Conservation (phyloP, 2,329 filamentous ascomycete species). For the Ophiostoma sp. region DNA sequence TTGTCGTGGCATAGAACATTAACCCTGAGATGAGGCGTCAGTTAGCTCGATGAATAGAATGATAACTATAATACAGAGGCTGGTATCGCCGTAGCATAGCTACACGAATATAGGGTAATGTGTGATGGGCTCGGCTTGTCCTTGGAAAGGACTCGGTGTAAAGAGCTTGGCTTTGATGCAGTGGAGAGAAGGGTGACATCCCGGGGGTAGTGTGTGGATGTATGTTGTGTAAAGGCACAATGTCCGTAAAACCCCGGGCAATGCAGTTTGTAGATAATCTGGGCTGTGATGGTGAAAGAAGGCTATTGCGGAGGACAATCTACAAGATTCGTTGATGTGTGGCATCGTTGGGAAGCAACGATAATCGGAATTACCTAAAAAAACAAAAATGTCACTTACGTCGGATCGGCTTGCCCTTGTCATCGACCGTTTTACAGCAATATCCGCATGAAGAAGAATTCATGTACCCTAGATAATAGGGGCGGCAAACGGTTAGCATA, state of each 20-base stretch:
- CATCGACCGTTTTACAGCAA: background rate
- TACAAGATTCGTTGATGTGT: no score
- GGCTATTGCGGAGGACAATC: no score
- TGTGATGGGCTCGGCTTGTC: background rate
- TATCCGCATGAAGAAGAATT: slow-evolving; percentile 9
- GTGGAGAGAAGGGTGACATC: background rate
- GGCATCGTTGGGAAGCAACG: no score
- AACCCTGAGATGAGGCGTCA: slow-evolving; percentile 38
- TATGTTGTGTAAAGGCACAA: background rate
- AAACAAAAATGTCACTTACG: background rate
- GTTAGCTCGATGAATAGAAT: no score
- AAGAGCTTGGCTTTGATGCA: background rate
- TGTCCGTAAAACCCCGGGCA: background rate
- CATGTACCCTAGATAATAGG: slow-evolving; percentile 1
- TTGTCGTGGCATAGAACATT: slow-evolving; percentile 64
- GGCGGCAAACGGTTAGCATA: slow-evolving; percentile 8
- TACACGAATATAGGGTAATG: background rate
- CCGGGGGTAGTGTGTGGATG: background rate
- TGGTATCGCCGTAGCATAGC: no score
- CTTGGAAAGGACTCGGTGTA: slow-evolving; percentile 14
- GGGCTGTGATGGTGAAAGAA: no score
- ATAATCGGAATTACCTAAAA: no score
- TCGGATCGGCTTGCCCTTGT: background rate
- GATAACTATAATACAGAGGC: no score
- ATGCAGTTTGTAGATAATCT: no score